Conservation (phyloP, 306 rosid genomes). For the Carpinus fangiana region DNA sequence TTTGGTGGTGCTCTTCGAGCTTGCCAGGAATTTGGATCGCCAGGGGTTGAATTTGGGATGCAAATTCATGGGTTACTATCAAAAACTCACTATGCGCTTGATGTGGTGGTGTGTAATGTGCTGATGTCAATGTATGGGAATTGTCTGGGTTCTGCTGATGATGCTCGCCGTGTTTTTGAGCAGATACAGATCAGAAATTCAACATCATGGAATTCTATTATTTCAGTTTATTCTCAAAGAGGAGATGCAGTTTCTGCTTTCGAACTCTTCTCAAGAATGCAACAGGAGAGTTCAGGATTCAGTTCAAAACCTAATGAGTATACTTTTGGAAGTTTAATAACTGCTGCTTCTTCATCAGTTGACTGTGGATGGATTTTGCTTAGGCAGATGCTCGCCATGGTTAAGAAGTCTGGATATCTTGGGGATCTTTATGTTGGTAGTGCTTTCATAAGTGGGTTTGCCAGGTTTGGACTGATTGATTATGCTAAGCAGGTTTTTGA, state of each 20-base stretch:
- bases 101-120: conserved; percentile 64
- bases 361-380: conserved; percentile 55
- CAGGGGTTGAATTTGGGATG: conserved; percentile 57
- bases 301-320: conserved; percentile 66
- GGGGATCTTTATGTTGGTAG: conserved; percentile 80
- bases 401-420: conserved; percentile 59
- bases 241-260: conserved; percentile 68
- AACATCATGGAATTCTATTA: conserved; percentile 78
- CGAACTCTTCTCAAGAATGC: conserved; percentile 63
- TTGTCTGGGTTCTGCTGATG: conserved; percentile 48
- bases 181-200: conserved; percentile 50
- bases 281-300: conserved; percentile 36
- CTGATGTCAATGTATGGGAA: conserved; percentile 78
- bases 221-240: conserved; percentile 71
- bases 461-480: conserved; percentile 55
- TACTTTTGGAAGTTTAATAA: conserved; percentile 76
- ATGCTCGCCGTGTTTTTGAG: conserved; percentile 62
- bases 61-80: conserved; percentile 66
- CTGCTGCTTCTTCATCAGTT: conserved; percentile 53
- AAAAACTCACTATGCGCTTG: conserved; percentile 48
- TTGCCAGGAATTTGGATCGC: conserved; percentile 57
- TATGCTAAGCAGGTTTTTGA: conserved; percentile 60
- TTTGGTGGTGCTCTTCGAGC: conserved; percentile 78
- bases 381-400: conserved; percentile 60
- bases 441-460: conserved; percentile 83